Conservation (phyloP, 176 grass and related monocot genomes). For the Musa troglodytarum region DNA sequence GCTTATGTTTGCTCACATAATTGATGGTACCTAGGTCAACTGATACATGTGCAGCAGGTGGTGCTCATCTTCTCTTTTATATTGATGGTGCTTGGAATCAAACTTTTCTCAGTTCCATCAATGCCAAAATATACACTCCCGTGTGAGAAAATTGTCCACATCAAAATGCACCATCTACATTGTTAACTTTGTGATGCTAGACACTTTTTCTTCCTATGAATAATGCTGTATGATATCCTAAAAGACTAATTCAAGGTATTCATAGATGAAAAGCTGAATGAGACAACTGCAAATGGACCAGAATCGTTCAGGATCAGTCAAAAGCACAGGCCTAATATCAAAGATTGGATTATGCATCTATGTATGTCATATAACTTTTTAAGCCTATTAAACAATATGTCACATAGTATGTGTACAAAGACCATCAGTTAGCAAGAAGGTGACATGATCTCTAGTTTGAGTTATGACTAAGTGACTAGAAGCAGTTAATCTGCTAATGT, state of each 20-base stretch:
- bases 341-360: not conserved
- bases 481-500: not conserved
- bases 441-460: no score
- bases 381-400: not conserved
- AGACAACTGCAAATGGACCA: not conserved
- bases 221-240: not conserved
- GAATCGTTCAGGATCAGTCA: not conserved
- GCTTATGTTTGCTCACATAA: no score
- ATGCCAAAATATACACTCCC: not conserved
- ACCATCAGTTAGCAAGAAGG: no score
- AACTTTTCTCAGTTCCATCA: not conserved
- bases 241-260: not conserved
- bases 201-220: not conserved
- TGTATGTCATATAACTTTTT: not conserved
- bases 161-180: not conserved
- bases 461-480: no score
- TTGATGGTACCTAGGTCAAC: not conserved
- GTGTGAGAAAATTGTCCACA: not conserved
- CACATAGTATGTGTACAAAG: no score
- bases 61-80: not conserved
- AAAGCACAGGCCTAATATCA: not conserved
- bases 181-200: not conserved
- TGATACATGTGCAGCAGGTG: no score
- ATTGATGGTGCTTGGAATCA: not conserved
- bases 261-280: not conserved